A percentile compares a stretch with the other conserved stretches of the same genome.
phyloP scores from a whole-genome alignment of 768 basidiomycete genomes.

The Harrya chromipes region DNA sequence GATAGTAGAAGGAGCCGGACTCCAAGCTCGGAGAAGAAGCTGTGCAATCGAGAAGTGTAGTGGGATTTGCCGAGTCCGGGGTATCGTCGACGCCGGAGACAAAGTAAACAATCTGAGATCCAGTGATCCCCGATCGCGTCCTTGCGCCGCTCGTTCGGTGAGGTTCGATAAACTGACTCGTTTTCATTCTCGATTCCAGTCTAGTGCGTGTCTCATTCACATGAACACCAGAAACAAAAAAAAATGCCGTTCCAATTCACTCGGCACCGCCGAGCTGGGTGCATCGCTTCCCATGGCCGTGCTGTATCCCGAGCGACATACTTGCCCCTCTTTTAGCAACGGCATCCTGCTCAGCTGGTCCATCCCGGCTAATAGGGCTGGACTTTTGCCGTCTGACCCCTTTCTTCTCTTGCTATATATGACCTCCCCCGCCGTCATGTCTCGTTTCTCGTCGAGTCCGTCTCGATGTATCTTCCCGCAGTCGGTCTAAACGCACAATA shows the following conservation, averaged over 20 bases:
- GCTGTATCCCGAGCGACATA: conserved; percentile 2
- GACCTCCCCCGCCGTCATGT: conserved; percentile 1
- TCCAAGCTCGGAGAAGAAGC: no score
- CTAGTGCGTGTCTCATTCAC: neutral
- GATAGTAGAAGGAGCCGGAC: neutral
- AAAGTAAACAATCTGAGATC: conserved; percentile 33
- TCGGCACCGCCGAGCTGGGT: conserved; percentile 18
- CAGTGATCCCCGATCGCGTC: conserved; percentile 18
- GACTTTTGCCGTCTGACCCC: conserved; percentile 17
- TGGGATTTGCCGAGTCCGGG: conserved; percentile 33
- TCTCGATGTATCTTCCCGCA: conserved; percentile 17
- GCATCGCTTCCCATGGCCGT: conserved; percentile 8
- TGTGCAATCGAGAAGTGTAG: neutral
- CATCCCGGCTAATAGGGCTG: conserved; percentile 18
- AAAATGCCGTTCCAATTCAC: neutral
- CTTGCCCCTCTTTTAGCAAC: conserved; percentile 13
- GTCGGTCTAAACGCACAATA: neutral
- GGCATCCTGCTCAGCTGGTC: neutral
- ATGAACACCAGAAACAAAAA: neutral
- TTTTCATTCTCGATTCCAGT: neutral
- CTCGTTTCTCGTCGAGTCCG: conserved; percentile 1
- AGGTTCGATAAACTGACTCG: neutral
- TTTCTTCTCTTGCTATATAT: conserved; percentile 25
- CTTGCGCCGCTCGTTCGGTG: conserved; percentile 1
- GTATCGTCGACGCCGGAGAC: conserved; percentile 31